Percentiles rank a stretch among this genome's conserved stretches.
Evolutionary conservation across 306 rosid species (phyloP).

Genomic region (Rosa multiflora): DNA sequence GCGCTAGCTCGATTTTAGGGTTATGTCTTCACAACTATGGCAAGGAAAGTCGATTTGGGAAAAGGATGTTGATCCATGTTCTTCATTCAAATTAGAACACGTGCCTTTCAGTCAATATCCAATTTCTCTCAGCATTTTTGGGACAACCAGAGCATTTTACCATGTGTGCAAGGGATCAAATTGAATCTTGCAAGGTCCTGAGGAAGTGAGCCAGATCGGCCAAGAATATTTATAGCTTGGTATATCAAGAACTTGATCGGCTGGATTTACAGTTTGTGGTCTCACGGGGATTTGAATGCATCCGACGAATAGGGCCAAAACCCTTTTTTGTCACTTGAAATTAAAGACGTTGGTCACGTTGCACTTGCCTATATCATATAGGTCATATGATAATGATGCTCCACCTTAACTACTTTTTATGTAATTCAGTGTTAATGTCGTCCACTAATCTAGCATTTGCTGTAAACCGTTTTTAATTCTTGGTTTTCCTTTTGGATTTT

Average conservation of each 20-base stretch:
- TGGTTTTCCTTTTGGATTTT: not conserved
- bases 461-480: conserved; percentile 21
- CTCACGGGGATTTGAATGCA: conserved; percentile 20
- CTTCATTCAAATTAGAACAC: not conserved
- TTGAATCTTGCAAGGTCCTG: not conserved
- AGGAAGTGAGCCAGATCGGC: not conserved
- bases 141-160: not conserved
- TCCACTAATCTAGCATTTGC: conserved; percentile 64
- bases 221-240: conserved; percentile 5
- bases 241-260: not conserved
- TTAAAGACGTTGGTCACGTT: conserved; percentile 40
- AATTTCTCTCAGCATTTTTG: not conserved
- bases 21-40: conserved; percentile 1
- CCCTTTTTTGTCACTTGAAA: conserved; percentile 10
- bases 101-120: not conserved
- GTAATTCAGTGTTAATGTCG: conserved; percentile 51
- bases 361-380: conserved; percentile 9
- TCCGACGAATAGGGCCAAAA: conserved; percentile 18
- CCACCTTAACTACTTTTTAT: conserved; percentile 4
- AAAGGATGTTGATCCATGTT: not conserved
- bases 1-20: not conserved
- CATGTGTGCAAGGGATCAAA: not conserved
- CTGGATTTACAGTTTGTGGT: conserved; percentile 22
- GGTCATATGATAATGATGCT: not conserved
- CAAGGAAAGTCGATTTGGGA: not conserved